phyloP scores from a whole-genome alignment of 2,329 filamentous ascomycete species.

The Fusarium dimerum region DNA sequence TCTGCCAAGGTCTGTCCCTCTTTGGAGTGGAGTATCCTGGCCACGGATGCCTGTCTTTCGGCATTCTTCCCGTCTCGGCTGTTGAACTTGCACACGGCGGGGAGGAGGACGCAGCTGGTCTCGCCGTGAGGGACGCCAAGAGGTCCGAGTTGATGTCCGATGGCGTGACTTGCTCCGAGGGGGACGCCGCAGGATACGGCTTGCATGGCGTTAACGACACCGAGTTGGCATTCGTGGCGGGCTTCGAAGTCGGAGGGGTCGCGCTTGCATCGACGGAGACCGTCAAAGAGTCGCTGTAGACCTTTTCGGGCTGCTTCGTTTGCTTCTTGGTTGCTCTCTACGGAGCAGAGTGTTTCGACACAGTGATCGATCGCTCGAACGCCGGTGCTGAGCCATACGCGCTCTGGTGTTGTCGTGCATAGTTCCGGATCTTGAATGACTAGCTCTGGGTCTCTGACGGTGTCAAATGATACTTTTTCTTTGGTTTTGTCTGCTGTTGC shows the following conservation, averaged over 20 bases:
- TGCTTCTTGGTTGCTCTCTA: conserved; percentile 1
- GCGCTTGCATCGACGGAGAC: conserved; percentile 3
- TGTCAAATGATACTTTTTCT: conserved; percentile 4
- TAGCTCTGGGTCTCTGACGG: conserved; percentile 30
- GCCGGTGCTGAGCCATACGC: conserved; percentile 59
- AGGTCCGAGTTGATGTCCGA: conserved; percentile 9
- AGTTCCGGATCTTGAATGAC: conserved; percentile 59
- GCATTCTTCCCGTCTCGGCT: conserved; percentile 29
- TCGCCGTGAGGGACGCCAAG: conserved; percentile 8
- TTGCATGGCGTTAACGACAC: conserved; percentile 4
- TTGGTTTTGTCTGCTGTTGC: conserved; percentile 7
- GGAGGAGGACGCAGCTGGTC: conserved; percentile 9
- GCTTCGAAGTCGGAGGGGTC: neutral
- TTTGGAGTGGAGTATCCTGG: no score
- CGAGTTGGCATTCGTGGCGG: conserved; percentile 6
- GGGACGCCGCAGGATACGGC: conserved; percentile 8
- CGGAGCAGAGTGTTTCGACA: conserved; percentile 41
- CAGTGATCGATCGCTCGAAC: conserved; percentile 59
- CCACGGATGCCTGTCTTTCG: conserved; percentile 18
- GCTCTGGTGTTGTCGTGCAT: conserved; percentile 49
- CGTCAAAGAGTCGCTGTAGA: neutral
- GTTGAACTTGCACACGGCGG: conserved; percentile 11
- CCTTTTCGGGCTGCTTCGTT: conserved; percentile 1
- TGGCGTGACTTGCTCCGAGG: conserved; percentile 10
- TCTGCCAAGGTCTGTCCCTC: neutral